phyloP scores from a whole-genome alignment of 106 monocot genomes.

The Dioscorea alata region DNA sequence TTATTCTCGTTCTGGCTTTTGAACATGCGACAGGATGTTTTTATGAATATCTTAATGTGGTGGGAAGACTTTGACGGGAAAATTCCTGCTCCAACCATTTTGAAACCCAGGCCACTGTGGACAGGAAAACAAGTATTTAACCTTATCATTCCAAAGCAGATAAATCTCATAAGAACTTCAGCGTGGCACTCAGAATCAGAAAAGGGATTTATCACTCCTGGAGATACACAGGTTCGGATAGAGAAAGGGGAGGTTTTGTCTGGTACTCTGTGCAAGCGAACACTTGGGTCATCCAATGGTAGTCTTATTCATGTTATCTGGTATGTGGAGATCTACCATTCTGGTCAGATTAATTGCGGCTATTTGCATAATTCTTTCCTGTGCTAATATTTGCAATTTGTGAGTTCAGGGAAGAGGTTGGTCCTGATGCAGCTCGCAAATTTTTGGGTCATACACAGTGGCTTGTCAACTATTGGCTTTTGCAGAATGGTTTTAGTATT shows the following conservation, averaged over 20 bases:
- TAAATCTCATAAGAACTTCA: conserved; percentile 71
- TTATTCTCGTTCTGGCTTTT: background rate
- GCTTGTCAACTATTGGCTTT: conserved; percentile 99
- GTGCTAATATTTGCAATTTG: background rate
- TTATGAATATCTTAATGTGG: conserved; percentile 99
- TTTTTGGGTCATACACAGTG: conserved; percentile 97
- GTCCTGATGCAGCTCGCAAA: conserved; percentile 97
- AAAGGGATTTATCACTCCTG: conserved; percentile 77
- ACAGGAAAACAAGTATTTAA: conserved; percentile 99
- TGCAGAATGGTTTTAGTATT: conserved; percentile 92
- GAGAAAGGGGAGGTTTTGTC: conserved; percentile 89
- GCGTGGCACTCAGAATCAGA: conserved; percentile 85
- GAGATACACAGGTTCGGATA: conserved; percentile 89
- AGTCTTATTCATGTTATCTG: conserved; percentile 98
- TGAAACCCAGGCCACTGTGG: conserved; percentile 96
- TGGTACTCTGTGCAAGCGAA: conserved; percentile 91
- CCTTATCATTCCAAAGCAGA: conserved; percentile 97
- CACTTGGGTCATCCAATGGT: conserved; percentile 84
- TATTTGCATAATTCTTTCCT: too few species aligned
- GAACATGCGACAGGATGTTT: conserved; percentile 70
- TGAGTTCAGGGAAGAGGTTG: conserved; percentile 94
- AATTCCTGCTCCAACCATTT: conserved; percentile 89
- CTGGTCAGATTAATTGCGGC: too few species aligned
- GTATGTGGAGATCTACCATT: conserved; percentile 21
- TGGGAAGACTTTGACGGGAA: conserved; percentile 99